Evolutionary conservation across 306 rosid genomes (phyloP).

Genomic region (Casuarina cunninghamiana): DNA sequence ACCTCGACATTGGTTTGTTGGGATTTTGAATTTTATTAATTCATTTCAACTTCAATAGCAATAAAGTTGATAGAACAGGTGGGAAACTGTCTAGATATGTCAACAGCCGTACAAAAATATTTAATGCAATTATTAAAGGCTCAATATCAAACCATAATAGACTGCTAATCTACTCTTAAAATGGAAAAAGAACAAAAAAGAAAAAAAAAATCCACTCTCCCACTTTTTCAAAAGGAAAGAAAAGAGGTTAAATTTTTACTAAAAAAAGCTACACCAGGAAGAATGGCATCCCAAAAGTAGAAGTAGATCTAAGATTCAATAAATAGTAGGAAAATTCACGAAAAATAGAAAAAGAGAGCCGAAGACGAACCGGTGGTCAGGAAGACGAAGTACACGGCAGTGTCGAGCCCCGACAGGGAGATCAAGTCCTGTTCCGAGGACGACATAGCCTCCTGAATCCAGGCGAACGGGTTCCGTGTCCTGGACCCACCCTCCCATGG

Average conservation of each 20-base stretch:
- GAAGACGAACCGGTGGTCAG: constrained; percentile 61
- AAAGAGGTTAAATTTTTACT: background rate
- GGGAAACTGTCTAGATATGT: too few species aligned
- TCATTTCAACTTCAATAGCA: too few species aligned
- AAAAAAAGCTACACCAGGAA: background rate
- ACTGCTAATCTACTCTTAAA: too few species aligned
- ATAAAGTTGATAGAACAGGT: too few species aligned
- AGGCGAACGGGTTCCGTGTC: constrained; percentile 69
- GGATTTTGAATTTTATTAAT: too few species aligned
- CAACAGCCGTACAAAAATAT: too few species aligned
- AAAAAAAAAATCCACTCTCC: background rate
- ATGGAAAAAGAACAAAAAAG: too few species aligned
- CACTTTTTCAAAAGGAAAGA: background rate
- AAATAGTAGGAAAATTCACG: background rate
- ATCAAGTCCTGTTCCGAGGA: constrained; percentile 74
- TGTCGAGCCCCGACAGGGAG: constrained; percentile 75
- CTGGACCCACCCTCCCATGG: constrained; percentile 47
- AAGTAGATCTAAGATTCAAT: background rate
- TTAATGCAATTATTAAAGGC: too few species aligned
- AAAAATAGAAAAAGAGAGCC: background rate
- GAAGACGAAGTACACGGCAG: constrained; percentile 93
- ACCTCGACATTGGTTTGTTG: too few species aligned
- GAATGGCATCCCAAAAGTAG: background rate
- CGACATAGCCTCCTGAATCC: constrained; percentile 70
- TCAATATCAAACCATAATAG: too few species aligned